Conservation (phyloP, 345 rosid species). For the Brassica juncea region DNA sequence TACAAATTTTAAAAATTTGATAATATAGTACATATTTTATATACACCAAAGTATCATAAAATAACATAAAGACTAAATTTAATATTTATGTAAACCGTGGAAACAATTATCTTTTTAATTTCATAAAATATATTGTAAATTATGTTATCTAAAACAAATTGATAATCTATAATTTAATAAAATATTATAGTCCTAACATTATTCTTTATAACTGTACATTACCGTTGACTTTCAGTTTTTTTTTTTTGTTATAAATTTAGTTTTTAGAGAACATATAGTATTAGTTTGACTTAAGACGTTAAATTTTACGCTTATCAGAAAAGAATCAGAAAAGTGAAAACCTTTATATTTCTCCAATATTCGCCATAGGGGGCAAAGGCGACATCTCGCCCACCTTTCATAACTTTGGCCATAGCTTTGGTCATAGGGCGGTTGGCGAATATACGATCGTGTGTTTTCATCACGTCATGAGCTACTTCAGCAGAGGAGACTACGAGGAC, state of each 20-base stretch:
- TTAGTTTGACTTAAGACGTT: not conserved
- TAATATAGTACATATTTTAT: not conserved
- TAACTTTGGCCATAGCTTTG: not conserved
- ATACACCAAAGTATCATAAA: too few relatives aligned
- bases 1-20: too few relatives aligned
- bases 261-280: not conserved
- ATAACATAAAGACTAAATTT: not conserved
- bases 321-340: not conserved
- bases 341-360: conserved; percentile 4
- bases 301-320: not conserved
- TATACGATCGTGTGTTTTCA: conserved; percentile 4
- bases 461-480: conserved; percentile 6
- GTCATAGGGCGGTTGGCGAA: conserved; percentile 1
- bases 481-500: not conserved
- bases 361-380: conserved; percentile 2
- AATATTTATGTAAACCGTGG: not conserved
- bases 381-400: not conserved
- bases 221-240: not conserved
- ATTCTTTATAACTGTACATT: too few relatives aligned
- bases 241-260: not conserved
- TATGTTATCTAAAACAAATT: too few relatives aligned
- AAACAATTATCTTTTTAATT: too few relatives aligned
- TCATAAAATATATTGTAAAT: too few relatives aligned
- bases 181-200: not conserved
- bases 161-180: too few relatives aligned